Base-by-base conservation (phyloP, 2,329 filamentous ascomycete species). In the Westerdykella ornata region DNA sequence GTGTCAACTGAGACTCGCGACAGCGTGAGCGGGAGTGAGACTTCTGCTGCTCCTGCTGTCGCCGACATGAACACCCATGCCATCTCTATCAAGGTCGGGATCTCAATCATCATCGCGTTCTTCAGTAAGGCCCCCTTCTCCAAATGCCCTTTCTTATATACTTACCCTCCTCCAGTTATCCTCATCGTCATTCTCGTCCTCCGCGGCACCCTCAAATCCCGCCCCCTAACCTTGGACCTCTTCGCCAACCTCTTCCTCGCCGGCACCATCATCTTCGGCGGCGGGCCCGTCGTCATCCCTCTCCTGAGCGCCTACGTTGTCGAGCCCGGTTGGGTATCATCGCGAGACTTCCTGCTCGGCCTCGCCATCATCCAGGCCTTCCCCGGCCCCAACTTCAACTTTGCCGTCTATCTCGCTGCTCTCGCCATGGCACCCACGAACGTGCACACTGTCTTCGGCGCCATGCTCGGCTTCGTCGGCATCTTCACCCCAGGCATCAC, bases 161-260 rank as follows among this genome's bases (percentile, higher is more conserved):
- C 15, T 13, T 42, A 29, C 41, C 46, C 35, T 14, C 31, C 15
- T 40, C 26, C 42, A 72, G 66, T 62, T 3, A 72, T 72, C 2
- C 85, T 87, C 48, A 65, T 77, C 37, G 52, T 67, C 2, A 57
- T 84, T 16, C 74, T 85, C 57, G 68, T 76, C 13, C 28, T 72
- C 58, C 62, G 71, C 54, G 46, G 63, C 65, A 36, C 65, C 2
- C 37, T 73, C 9, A 43, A 62, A 0, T 32, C 56, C 8, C 64
- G 63, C 0, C 69, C 77, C 0, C 63, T 79, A 0, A 62, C 73
- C 0, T 78, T 79, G 49, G 70, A 74, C 36, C 72, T 88, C 18
- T 87, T 88, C 52, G 72, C 81, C 4, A 87, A 85, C 59, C 76
- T 88, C 65, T 86, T 82, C 53, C 77, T 87, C 0, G 84, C 83